Percentiles rank a stretch among this genome's conserved stretches.
Evolutionary conservation across 2,329 filamentous ascomycete genomes (phyloP).

Genomic region (Xylaria sp.): DNA sequence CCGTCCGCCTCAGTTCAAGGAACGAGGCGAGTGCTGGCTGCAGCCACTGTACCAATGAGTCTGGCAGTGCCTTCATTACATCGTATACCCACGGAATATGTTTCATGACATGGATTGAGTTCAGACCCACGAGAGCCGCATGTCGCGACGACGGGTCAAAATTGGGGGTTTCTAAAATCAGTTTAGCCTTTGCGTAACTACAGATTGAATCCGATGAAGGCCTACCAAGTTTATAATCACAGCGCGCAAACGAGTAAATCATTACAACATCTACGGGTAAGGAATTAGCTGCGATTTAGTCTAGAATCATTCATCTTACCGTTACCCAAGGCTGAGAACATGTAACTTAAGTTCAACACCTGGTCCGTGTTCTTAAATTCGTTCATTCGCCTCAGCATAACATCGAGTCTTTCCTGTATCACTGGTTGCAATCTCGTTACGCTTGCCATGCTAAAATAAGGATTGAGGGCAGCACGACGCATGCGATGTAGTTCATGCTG

Average conservation of each 20-base stretch:
- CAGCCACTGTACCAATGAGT: background rate
- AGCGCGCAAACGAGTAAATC: constrained; percentile 25
- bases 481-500: constrained; percentile 26
- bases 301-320: constrained; percentile 10
- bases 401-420: constrained; percentile 27
- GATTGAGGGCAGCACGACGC: constrained; percentile 22
- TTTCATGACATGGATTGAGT: constrained; percentile 22
- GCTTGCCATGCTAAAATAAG: constrained; percentile 21
- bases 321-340: constrained; percentile 19
- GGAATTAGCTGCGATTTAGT: background rate
- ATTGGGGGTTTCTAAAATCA: constrained; percentile 12
- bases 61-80: constrained; percentile 22
- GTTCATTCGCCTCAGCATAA: constrained; percentile 16
- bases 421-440: constrained; percentile 24
- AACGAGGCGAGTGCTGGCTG: constrained; percentile 12
- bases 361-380: constrained; percentile 15
- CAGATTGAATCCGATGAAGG: background rate
- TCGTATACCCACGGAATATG: constrained; percentile 22
- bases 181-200: background rate
- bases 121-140: constrained; percentile 14
- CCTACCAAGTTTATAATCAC: constrained; percentile 24
- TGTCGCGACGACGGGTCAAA: constrained; percentile 19
- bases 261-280: constrained; percentile 14
- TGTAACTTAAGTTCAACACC: constrained; percentile 16
- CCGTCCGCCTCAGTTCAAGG: constrained; percentile 20